A percentile compares a stretch with the other conserved stretches of the same genome.
Conservation (phyloP, 768 basidiomycete species). For the Lactifluus volemus region DNA sequence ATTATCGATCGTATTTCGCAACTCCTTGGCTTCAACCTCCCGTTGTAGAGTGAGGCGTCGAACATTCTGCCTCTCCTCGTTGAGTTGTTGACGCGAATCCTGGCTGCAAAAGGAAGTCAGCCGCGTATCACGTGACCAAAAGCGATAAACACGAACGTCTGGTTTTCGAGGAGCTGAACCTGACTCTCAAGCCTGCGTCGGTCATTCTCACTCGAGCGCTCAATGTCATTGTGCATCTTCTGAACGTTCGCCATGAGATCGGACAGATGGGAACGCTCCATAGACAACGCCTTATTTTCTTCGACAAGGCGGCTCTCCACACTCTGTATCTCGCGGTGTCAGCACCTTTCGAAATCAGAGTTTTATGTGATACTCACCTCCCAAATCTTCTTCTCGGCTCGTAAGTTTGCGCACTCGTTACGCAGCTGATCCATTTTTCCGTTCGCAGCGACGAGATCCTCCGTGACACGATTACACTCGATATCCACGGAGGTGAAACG, state of each 20-base stretch:
- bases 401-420: slow-evolving; percentile 79
- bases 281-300: slow-evolving; percentile 71
- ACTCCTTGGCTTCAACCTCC: slow-evolving; percentile 71
- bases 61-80: slow-evolving; percentile 63
- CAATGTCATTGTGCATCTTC: slow-evolving; percentile 83
- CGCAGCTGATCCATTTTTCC: slow-evolving; percentile 66
- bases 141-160: slow-evolving; percentile 46
- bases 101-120: slow-evolving; percentile 38
- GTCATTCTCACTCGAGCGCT: slow-evolving; percentile 77
- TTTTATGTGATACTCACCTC: slow-evolving; percentile 44
- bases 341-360: background rate
- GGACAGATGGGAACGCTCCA: slow-evolving; percentile 77
- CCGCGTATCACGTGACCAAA: background rate
- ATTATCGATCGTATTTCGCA: slow-evolving; percentile 65
- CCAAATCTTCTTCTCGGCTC: slow-evolving; percentile 91
- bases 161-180: slow-evolving; percentile 66
- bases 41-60: slow-evolving; percentile 73
- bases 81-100: slow-evolving; percentile 61
- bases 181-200: slow-evolving; percentile 73
- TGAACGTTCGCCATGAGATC: slow-evolving; percentile 87
- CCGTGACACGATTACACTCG: slow-evolving; percentile 57
- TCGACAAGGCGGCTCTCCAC: slow-evolving; percentile 74
- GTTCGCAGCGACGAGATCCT: slow-evolving; percentile 53
- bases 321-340: slow-evolving; percentile 35
- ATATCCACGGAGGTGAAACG: slow-evolving; percentile 70